Conservation (phyloP, 176 grass and related monocot genomes). For the Juncus effusus region DNA sequence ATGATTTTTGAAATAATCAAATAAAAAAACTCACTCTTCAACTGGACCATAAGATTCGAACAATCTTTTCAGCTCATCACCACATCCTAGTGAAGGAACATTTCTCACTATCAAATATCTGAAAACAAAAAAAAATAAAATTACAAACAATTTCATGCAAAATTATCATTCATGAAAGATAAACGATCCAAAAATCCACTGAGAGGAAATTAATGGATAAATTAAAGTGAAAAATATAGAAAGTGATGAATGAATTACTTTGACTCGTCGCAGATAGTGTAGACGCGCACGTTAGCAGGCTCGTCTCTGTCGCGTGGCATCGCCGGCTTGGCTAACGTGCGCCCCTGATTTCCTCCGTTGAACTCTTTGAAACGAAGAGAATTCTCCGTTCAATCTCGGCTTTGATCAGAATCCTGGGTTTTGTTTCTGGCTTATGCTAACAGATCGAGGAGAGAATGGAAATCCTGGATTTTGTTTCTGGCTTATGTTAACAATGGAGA, state of each 20-base stretch:
- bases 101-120: constrained; percentile 90
- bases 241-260: constrained; percentile 33
- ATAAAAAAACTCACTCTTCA: constrained; percentile 55
- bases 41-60: constrained; percentile 67
- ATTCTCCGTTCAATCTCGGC: too few relatives aligned
- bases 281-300: constrained; percentile 50
- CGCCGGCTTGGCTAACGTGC: neutral
- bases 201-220: neutral
- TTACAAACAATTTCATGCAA: neutral
- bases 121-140: constrained; percentile 1
- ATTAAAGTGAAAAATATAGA: neutral
- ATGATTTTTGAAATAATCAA: neutral
- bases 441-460: too few relatives aligned
- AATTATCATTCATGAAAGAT: neutral
- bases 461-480: too few relatives aligned
- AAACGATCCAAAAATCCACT: neutral
- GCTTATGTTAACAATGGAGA: too few relatives aligned
- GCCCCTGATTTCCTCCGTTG: too few relatives aligned
- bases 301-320: constrained; percentile 66
- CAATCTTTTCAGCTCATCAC: constrained; percentile 52
- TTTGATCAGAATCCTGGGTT: too few relatives aligned
- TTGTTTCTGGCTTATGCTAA: too few relatives aligned
- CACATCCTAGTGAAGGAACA: constrained; percentile 85
- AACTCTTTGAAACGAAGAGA: too few relatives aligned
- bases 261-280: constrained; percentile 93